Base-by-base conservation (phyloP, 2,329 filamentous ascomycete genomes). In the Clathrospora elynae region DNA sequence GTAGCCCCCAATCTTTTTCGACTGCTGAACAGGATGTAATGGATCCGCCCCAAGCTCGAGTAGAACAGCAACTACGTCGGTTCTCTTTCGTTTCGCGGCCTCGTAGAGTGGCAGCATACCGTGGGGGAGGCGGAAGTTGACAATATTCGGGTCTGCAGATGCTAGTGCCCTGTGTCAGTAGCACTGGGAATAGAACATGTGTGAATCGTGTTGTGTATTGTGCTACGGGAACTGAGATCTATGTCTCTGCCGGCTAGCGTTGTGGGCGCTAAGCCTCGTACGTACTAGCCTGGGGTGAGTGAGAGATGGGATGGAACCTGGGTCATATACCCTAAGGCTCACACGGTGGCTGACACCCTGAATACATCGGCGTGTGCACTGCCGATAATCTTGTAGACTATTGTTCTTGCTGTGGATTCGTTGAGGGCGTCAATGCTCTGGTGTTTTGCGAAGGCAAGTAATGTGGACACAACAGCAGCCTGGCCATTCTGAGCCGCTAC, bases 71-170 rank as follows among this genome's bases (percentile, higher is more conserved):
- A 44, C 41, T 13, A 49, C 12, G 14, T 49, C 31, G 22, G 42
- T 11, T 41, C 31, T n/a, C 30, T 20, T 33, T 37, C 22, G 37
- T 32, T 29, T 46, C 31, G 41, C 49, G 26, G 49, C 49, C 45
- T 46, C 49, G 38, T 49, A 46, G 35, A 52, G 41, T 26, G 38
- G 29, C 38, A 26, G 37, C 24, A 13, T 22, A 33, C 45, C 49
- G 41, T 49, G 49, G 28, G 5, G 4, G 35, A 38, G 3, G 33
- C 18, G 34, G 24, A 40, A 44, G 42, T 49, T 36, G 38, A 46
- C 32, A 26, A 52, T 32, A 25, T 35, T 22, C 16, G 45, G 49
- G 39, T 52, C 41, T 46, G 45, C 46, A 37, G 46, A 36, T 32
- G 37, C 45, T 20, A 52, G n/a, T n/a, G n/a, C n/a, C n/a, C n/a